Base-by-base conservation (phyloP, 2,329 filamentous ascomycete species). In the Verticillium klebahnii region DNA sequence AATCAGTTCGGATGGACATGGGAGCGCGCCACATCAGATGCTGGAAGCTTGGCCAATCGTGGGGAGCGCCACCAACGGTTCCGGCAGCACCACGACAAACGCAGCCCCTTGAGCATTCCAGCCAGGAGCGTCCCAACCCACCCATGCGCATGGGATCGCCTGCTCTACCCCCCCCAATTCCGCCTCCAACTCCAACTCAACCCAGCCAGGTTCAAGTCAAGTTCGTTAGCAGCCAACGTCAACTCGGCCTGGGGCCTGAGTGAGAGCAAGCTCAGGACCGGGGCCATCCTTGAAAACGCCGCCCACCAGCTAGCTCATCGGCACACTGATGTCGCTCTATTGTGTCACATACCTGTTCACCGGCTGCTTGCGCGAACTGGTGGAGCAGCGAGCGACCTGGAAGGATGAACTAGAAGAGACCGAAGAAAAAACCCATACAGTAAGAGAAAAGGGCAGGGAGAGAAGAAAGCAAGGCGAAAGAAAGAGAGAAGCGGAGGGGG, bases 351-450 rank as follows among this genome's bases (percentile, higher is more conserved):
- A 5, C 11, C 5, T 52, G n/a, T 25, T 14, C 45, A 14, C 19
- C 60, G 57, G 58, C 55, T 59, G 54, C 60, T 54, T 66, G 69
- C 67, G 61, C 63, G 69, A 72, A 71, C 69, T 65, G 69, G 69
- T 69, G 70, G 68, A 69, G 67, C 64, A 63, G 60, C 15, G 23
- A 19, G 39, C 12, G n/a, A 19, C 7, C 34, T 36, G 14, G 11
- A 36, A 36, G 4, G 3, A 14, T 11, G 34, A 36, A 11, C 3
- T 9, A 36, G 34, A 14, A 14, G 34, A 29, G 29, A 29, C 29
- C 29, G 29, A 29, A 5, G 29, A 29, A 29, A 29, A 29, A 29
- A 1, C 23, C 23, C 23, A 23, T 23, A 23, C 23, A 23, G 5
- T 6, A 5, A 29, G 34, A 9, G 11, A 36, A 8, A 3, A 36